These are phyloP conservation scores for Sechiopsis laciniata DNA, from an alignment of 306 rosid species.

Conservation along the genomic window DNA sequence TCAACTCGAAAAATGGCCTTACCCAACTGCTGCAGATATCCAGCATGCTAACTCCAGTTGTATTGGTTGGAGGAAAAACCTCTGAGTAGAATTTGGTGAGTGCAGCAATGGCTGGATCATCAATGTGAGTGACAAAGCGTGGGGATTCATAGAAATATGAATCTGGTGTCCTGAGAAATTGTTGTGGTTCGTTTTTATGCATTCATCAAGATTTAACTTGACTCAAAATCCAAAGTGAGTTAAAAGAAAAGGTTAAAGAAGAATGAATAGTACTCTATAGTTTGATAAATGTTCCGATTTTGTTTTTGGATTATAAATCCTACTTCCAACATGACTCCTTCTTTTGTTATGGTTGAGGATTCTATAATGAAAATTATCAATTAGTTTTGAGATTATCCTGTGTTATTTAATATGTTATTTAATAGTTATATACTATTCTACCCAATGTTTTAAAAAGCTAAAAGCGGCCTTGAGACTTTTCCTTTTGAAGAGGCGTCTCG, in stretches of 20 bases:
- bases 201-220: background rate
- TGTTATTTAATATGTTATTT: too few species aligned
- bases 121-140: slow-evolving; percentile 80
- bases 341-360: too few species aligned
- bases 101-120: slow-evolving; percentile 68
- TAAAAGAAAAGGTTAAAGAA: slow-evolving; percentile 12
- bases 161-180: slow-evolving; percentile 48
- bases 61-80: slow-evolving; percentile 63
- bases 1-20: slow-evolving; percentile 23
- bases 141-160: slow-evolving; percentile 64
- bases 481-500: too few species aligned
- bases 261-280: too few species aligned
- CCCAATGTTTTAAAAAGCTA: too few species aligned
- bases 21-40: slow-evolving; percentile 94
- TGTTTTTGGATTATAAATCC: too few species aligned
- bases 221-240: background rate
- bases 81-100: slow-evolving; percentile 62
- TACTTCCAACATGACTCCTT: too few species aligned
- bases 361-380: too few species aligned
- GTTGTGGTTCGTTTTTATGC: background rate
- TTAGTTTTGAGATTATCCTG: too few species aligned
- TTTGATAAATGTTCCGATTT: too few species aligned
- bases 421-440: too few species aligned
- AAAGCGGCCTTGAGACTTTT: too few species aligned
- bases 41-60: slow-evolving; percentile 62